phyloP scores from a whole-genome alignment of 805 yeast genomes.

The Yarrowia sp. region DNA sequence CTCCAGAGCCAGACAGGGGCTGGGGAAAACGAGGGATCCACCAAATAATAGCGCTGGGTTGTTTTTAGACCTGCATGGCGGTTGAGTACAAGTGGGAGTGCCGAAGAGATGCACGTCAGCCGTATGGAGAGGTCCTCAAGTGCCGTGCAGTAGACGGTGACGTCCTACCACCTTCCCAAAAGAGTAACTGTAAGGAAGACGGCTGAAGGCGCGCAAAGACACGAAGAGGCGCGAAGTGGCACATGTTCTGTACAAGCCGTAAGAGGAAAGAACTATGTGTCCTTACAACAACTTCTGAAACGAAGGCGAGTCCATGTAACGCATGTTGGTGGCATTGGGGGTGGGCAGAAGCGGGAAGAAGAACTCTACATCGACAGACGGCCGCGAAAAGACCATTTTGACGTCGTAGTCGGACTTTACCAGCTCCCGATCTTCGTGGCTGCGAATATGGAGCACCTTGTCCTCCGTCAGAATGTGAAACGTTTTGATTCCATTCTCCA shows the following conservation, averaged over 20 bases:
- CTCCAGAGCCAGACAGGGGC: slow-evolving; percentile 2
- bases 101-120: background rate
- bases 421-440: slow-evolving; percentile 27
- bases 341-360: slow-evolving; percentile 33
- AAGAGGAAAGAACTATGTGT: too few relatives aligned
- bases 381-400: slow-evolving; percentile 19
- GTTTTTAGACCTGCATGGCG: background rate
- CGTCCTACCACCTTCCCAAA: background rate
- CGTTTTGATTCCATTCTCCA: slow-evolving; percentile 76
- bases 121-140: background rate
- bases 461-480: slow-evolving; percentile 60
- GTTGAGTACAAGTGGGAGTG: background rate
- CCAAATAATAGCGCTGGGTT: background rate
- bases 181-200: background rate
- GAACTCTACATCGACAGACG: slow-evolving; percentile 33
- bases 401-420: slow-evolving; percentile 37
- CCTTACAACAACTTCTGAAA: slow-evolving; percentile 20
- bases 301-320: slow-evolving; percentile 28
- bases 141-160: background rate
- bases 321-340: slow-evolving; percentile 11
- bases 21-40: background rate
- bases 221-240: too few relatives aligned
- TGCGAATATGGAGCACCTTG: slow-evolving; percentile 46
- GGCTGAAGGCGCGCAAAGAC: too few relatives aligned
- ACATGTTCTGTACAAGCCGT: too few relatives aligned